These are phyloP conservation scores for Starmerella bombicola DNA, from an alignment of 805 yeast genomes.

Conservation along the genomic window DNA sequence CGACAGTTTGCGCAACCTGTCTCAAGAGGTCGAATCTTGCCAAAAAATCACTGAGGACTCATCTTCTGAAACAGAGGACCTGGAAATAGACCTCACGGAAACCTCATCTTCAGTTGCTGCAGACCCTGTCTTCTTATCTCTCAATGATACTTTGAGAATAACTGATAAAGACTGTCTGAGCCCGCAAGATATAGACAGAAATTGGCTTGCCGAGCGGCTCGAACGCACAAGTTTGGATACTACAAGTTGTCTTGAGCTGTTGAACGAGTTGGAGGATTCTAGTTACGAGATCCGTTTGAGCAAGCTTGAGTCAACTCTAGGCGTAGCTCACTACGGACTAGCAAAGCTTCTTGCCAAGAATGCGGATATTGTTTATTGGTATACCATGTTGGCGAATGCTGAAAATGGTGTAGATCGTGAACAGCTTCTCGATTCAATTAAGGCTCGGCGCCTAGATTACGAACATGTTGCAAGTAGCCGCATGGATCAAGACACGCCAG, in stretches of 20 bases:
- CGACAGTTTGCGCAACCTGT: slow-evolving; percentile 19
- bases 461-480: not conserved
- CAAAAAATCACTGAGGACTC: slow-evolving; percentile 16
- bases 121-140: slow-evolving; percentile 9
- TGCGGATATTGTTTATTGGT: slow-evolving; percentile 42
- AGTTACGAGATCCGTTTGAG: slow-evolving; percentile 34
- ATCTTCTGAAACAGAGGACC: slow-evolving; percentile 27
- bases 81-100: slow-evolving; percentile 24
- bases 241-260: slow-evolving; percentile 29
- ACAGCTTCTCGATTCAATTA: slow-evolving; percentile 26
- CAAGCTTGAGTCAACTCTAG: slow-evolving; percentile 41
- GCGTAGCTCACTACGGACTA: slow-evolving; percentile 40
- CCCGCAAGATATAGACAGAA: slow-evolving; percentile 35
- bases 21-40: not conserved
- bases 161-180: slow-evolving; percentile 21
- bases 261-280: slow-evolving; percentile 27
- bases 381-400: slow-evolving; percentile 35
- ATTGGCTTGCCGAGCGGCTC: slow-evolving; percentile 40
- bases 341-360: slow-evolving; percentile 40
- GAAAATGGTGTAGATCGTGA: slow-evolving; percentile 31
- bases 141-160: slow-evolving; percentile 14
- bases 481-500: slow-evolving; percentile 31
- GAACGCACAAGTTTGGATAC: slow-evolving; percentile 10
- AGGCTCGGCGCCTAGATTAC: slow-evolving; percentile 10
- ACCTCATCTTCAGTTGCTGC: slow-evolving; percentile 14